Percentiles rank a stretch among this genome's conserved stretches.
Evolutionary conservation across 169 alveolate genomes (phyloP).

Genomic region (Babesia gibsoni): DNA sequence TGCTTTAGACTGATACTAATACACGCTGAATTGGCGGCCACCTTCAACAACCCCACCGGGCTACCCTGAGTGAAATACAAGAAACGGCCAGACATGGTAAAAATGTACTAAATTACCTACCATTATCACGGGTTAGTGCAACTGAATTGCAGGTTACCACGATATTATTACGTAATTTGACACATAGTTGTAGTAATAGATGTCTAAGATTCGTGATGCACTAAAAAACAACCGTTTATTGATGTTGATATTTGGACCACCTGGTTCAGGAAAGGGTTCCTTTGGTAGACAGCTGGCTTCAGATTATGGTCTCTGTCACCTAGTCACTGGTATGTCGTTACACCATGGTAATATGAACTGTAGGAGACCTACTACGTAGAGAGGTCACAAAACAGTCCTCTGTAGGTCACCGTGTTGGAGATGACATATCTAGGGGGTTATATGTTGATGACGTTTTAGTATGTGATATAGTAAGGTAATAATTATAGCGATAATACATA

Average conservation of each 20-base stretch:
- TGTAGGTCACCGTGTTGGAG: neutral
- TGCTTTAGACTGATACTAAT: too few species aligned
- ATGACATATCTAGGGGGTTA: slow-evolving; percentile 2
- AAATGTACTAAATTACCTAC: too few species aligned
- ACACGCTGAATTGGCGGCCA: too few species aligned
- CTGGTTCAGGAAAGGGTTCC: slow-evolving; percentile 56
- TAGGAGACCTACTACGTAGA: slow-evolving; percentile 36
- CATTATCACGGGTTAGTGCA: too few species aligned
- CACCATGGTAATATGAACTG: neutral
- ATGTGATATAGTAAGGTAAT: slow-evolving; percentile 18
- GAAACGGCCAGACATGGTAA: too few species aligned
- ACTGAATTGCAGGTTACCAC: too few species aligned
- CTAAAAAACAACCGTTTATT: slow-evolving; percentile 4
- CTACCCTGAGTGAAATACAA: too few species aligned
- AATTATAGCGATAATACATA: neutral
- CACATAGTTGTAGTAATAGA: neutral
- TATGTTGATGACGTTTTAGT: slow-evolving; percentile 20
- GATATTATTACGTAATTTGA: too few species aligned
- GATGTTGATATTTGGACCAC: slow-evolving; percentile 43
- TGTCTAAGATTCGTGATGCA: neutral
- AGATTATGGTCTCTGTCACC: slow-evolving; percentile 11
- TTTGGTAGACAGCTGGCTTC: slow-evolving; percentile 40
- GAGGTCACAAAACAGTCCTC: neutral
- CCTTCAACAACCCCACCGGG: too few species aligned
- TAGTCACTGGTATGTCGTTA: slow-evolving; percentile 20